phyloP scores from a whole-genome alignment of 78 protist species.

The Dictyostelium purpureum region DNA sequence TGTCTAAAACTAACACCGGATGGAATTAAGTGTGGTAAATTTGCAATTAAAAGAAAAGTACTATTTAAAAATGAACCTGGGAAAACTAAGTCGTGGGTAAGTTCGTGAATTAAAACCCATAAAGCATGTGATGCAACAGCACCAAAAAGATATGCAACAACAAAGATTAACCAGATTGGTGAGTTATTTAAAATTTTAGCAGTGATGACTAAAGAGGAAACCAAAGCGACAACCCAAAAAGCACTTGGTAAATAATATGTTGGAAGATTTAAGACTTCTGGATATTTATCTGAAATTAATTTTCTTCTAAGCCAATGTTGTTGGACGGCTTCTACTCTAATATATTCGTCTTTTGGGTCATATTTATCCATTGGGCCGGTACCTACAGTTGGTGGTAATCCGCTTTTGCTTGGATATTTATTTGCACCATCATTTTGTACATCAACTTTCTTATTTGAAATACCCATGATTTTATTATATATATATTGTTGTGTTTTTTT shows the following conservation, averaged over 20 bases:
- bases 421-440: background rate
- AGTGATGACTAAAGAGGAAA: slow-evolving; percentile 33
- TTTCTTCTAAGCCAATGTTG: slow-evolving; percentile 76
- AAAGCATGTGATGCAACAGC: slow-evolving; percentile 83
- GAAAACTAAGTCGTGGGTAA: slow-evolving; percentile 78
- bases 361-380: slow-evolving; percentile 55
- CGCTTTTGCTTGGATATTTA: slow-evolving; percentile 51
- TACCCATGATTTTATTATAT: background rate
- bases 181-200: slow-evolving; percentile 53
- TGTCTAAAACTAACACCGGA: slow-evolving; percentile 81
- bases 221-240: slow-evolving; percentile 50
- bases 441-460: background rate
- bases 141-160: slow-evolving; percentile 82
- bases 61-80: slow-evolving; percentile 43
- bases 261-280: slow-evolving; percentile 65
- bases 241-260: slow-evolving; percentile 46
- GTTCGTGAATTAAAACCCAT: slow-evolving; percentile 88
- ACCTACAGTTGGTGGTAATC: slow-evolving; percentile 64
- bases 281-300: slow-evolving; percentile 62
- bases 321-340: slow-evolving; percentile 63
- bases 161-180: slow-evolving; percentile 26
- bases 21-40: slow-evolving; percentile 88
- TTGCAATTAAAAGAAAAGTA: slow-evolving; percentile 75
- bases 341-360: slow-evolving; percentile 64
- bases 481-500: background rate